phyloP scores from a whole-genome alignment of 2,329 filamentous ascomycete genomes.

The Massarina eburnea region DNA sequence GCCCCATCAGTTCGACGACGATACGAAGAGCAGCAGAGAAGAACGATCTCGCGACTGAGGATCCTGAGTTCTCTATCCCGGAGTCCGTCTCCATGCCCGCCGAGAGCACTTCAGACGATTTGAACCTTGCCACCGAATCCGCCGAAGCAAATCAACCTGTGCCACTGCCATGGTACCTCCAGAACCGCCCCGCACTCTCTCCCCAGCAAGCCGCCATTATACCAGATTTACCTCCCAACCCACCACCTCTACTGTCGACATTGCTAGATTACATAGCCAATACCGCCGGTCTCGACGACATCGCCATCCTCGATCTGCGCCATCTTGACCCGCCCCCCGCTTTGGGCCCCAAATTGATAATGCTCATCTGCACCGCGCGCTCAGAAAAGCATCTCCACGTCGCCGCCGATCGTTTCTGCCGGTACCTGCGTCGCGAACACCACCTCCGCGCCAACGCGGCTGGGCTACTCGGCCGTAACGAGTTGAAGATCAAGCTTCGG shows the following conservation, averaged over 20 bases:
- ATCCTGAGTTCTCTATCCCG: constrained; percentile 19
- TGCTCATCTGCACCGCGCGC: constrained; percentile 88
- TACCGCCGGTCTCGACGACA: constrained; percentile 81
- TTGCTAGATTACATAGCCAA: constrained; percentile 79
- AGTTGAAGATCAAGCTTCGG: constrained; percentile 83
- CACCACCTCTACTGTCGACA: constrained; percentile 70
- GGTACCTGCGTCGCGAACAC: constrained; percentile 76
- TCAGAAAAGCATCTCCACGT: constrained; percentile 93
- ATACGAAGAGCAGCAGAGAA: constrained; percentile 15
- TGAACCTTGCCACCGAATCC: background rate
- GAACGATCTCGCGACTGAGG: constrained; percentile 10
- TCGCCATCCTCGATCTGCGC: constrained; percentile 80
- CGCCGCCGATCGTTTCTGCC: constrained; percentile 82
- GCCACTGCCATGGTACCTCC: constrained; percentile 79
- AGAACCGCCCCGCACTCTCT: constrained; percentile 45
- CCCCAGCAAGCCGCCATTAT: constrained; percentile 58
- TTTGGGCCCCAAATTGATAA: constrained; percentile 83
- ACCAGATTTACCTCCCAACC: constrained; percentile 65
- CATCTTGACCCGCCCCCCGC: constrained; percentile 82
- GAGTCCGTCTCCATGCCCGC: background rate
- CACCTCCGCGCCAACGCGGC: constrained; percentile 78
- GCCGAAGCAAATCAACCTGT: constrained; percentile 8
- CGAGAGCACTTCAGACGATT: background rate
- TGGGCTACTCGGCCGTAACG: constrained; percentile 84
- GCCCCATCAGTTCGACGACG: constrained; percentile 24